Evolutionary conservation across 1,284 basidiomycete species (phyloP).

Genomic region (Caloboletus firmus): DNA sequence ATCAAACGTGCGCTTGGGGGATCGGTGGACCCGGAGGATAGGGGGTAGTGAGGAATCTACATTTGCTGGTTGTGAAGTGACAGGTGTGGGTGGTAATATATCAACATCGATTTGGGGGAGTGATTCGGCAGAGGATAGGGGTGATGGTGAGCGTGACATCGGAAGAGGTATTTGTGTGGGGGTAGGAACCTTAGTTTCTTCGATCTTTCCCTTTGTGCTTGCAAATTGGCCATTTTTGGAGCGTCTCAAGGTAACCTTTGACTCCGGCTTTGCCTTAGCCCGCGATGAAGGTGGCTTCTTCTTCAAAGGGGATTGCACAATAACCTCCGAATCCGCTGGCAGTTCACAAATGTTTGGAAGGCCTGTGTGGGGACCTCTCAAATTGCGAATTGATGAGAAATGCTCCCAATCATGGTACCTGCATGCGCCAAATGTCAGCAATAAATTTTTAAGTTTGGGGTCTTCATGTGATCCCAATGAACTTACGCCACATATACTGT

Average conservation of each 20-base stretch:
- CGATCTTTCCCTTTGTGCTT: conserved; percentile 26
- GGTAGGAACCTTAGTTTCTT: conserved; percentile 22
- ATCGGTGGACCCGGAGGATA: conserved; percentile 40
- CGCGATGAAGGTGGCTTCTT: conserved; percentile 29
- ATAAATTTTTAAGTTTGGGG: conserved; percentile 7
- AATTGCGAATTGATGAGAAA: conserved; percentile 87
- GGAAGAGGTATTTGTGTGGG: conserved; percentile 42
- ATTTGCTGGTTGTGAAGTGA: conserved; percentile 15
- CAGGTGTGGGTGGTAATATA: conserved; percentile 29
- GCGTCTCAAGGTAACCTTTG: conserved; percentile 34
- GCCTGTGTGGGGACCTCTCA: conserved; percentile 82
- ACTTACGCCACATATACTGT: conserved; percentile 82
- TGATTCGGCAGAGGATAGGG: conserved; percentile 35
- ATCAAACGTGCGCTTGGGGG: conserved; percentile 70
- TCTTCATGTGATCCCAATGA: conserved; percentile 11
- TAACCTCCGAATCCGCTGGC: conserved; percentile 33
- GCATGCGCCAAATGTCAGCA: conserved; percentile 12
- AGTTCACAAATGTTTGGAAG: conserved; percentile 68
- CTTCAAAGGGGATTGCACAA: conserved; percentile 29
- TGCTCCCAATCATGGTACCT: conserved; percentile 94
- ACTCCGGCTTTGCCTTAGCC: conserved; percentile 20
- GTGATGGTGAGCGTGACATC: conserved; percentile 49
- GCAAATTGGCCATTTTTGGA: conserved; percentile 31
- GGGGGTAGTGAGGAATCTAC: conserved; percentile 31
- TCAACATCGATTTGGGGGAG: conserved; percentile 32